Conservation (phyloP, 2,329 filamentous ascomycete genomes). For the Leptodontidium sp. region DNA sequence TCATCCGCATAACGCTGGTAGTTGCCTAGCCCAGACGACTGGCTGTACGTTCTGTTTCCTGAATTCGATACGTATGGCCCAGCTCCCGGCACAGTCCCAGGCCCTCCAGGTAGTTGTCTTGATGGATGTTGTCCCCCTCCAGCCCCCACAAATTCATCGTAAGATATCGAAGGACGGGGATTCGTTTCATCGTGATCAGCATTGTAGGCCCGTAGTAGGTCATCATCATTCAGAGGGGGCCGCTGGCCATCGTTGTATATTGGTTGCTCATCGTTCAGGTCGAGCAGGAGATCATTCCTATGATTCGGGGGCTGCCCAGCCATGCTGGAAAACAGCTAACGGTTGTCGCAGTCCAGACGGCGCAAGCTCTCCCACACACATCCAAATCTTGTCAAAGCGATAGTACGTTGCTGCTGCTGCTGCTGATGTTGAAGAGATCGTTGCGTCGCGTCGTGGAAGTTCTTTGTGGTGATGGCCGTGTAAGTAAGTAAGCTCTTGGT, state of each 20-base stretch:
- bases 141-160: constrained; percentile 91
- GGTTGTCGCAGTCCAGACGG: constrained; percentile 41
- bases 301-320: constrained; percentile 62
- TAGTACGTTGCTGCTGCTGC: constrained; percentile 1
- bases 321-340: constrained; percentile 57
- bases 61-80: constrained; percentile 40
- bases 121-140: constrained; percentile 59
- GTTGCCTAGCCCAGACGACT: constrained; percentile 84
- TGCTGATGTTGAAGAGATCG: constrained; percentile 1
- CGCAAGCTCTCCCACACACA: constrained; percentile 35
- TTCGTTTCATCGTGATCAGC: constrained; percentile 65
- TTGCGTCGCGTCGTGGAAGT: constrained; percentile 15
- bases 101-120: constrained; percentile 50
- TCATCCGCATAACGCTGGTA: constrained; percentile 93
- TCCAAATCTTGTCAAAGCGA: constrained; percentile 25
- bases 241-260: constrained; percentile 79
- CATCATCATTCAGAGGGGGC: constrained; percentile 82
- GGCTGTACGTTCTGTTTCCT: constrained; percentile 55
- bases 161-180: constrained; percentile 85
- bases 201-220: constrained; percentile 78
- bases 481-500: constrained; percentile 26
- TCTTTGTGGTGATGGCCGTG: constrained; percentile 19
- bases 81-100: constrained; percentile 40
- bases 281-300: constrained; percentile 71
- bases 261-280: constrained; percentile 75